Conservation (phyloP, 2,329 filamentous ascomycete genomes). For the Didymella exigua region DNA sequence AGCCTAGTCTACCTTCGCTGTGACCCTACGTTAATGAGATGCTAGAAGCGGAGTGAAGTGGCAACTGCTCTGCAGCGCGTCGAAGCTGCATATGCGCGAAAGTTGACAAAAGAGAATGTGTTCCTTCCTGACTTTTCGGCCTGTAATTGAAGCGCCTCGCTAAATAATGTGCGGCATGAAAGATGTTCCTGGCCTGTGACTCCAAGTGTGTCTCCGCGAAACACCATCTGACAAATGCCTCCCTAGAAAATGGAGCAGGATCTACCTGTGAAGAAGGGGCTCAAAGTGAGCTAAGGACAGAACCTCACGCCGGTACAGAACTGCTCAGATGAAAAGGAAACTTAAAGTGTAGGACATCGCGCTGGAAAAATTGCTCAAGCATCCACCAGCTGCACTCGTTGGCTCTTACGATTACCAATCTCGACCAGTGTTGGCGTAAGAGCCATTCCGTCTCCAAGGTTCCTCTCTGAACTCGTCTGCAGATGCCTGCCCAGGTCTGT, state of each 20-base stretch:
- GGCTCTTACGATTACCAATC: slow-evolving; percentile 44
- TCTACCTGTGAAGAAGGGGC: slow-evolving; percentile 5
- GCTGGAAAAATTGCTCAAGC: slow-evolving; percentile 21
- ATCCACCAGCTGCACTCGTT: slow-evolving; percentile 45
- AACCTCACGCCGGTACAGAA: neutral
- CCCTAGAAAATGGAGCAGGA: slow-evolving; percentile 7
- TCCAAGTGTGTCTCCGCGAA: neutral
- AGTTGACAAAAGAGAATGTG: slow-evolving; percentile 3
- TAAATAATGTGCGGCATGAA: neutral
- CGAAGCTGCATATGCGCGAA: neutral
- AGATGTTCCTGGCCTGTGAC: neutral
- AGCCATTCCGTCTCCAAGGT: slow-evolving; percentile 34
- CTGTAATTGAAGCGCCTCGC: neutral
- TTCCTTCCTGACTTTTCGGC: neutral
- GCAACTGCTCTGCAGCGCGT: slow-evolving; percentile 14
- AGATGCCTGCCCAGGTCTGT: slow-evolving; percentile 12
- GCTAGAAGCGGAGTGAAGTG: neutral
- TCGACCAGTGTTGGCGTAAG: slow-evolving; percentile 47
- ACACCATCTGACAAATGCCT: neutral
- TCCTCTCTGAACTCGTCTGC: slow-evolving; percentile 24
- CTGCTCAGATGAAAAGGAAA: neutral
- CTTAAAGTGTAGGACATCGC: neutral
- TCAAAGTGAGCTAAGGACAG: neutral
- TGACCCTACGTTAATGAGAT: neutral
- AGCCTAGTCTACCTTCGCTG: neutral